Conservation (phyloP, 2,329 filamentous ascomycete genomes). For the Apiospora arundinis region DNA sequence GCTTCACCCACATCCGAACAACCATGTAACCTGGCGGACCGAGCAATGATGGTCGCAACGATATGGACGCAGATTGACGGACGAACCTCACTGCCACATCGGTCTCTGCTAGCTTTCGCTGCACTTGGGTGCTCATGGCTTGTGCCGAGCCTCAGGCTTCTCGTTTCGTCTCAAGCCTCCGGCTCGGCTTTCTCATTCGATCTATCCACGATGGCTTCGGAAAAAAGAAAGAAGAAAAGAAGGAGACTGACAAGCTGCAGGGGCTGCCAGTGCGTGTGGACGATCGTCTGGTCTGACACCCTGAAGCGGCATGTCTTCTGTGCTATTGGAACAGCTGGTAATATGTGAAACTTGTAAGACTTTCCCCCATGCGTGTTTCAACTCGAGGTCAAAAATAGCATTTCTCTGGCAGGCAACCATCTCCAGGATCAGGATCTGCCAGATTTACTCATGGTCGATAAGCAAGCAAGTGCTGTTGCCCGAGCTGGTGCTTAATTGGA, state of each 20-base stretch:
- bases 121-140: not conserved
- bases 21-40: conserved; percentile 2
- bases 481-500: not conserved
- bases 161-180: conserved; percentile 14
- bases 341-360: conserved; percentile 16
- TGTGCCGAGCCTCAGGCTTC: conserved; percentile 8
- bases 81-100: not conserved
- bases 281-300: conserved; percentile 16
- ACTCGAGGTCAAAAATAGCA: conserved; percentile 17
- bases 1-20: conserved; percentile 5
- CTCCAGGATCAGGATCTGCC: conserved; percentile 15
- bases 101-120: not conserved
- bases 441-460: not conserved
- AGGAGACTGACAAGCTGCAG: not conserved
- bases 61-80: not conserved
- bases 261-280: conserved; percentile 1
- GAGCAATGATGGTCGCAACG: not conserved
- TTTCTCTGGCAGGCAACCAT: not conserved
- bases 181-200: not conserved
- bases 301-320: conserved; percentile 12
- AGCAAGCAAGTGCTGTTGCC: not conserved
- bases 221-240: not conserved
- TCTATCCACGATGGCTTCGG: conserved; percentile 3
- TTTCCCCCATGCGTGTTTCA: conserved; percentile 16
- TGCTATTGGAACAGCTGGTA: conserved; percentile 17